Conservation (phyloP, 495 filamentous ascomycete species). For the Margaritispora aquatica region DNA sequence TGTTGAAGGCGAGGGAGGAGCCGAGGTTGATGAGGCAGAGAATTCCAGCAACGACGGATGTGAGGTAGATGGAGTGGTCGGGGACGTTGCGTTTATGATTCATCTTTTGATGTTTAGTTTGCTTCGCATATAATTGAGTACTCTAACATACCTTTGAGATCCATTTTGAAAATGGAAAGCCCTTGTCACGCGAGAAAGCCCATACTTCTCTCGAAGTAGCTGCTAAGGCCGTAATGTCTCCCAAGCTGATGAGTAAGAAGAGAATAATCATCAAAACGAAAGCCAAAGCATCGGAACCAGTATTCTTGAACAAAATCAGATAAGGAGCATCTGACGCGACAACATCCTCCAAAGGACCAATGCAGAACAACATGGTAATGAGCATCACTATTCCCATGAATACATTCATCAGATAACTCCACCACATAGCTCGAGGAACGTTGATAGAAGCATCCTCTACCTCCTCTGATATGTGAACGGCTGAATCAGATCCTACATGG, state of each 20-base stretch:
- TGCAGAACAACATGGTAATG: conserved; percentile 35
- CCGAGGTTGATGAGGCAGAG: conserved; percentile 57
- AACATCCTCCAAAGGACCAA: conserved; percentile 31
- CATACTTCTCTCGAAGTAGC: conserved; percentile 45
- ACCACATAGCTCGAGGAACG: conserved; percentile 39
- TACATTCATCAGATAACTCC: conserved; percentile 33
- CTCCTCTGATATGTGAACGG: conserved; percentile 31
- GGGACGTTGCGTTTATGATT: conserved; percentile 43
- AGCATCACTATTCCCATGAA: conserved; percentile 33
- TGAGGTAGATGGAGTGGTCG: conserved; percentile 44
- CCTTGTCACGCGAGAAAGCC: conserved; percentile 47
- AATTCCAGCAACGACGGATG: conserved; percentile 40
- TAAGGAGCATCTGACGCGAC: conserved; percentile 40
- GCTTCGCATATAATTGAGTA: neutral
- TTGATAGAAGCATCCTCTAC: conserved; percentile 34
- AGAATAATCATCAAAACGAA: conserved; percentile 37
- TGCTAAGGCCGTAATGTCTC: conserved; percentile 39
- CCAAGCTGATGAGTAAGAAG: conserved; percentile 35
- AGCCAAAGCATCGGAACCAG: conserved; percentile 30
- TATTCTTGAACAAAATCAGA: conserved; percentile 44
- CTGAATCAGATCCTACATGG: conserved; percentile 6
- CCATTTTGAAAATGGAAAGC: conserved; percentile 19
- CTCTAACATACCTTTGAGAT: conserved; percentile 2
- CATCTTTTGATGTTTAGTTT: too few species aligned
- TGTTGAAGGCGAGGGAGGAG: conserved; percentile 48